These are phyloP conservation scores for Gracilaria domingensis DNA, from an alignment of 23 red algal genomes.

Conservation along the genomic window DNA sequence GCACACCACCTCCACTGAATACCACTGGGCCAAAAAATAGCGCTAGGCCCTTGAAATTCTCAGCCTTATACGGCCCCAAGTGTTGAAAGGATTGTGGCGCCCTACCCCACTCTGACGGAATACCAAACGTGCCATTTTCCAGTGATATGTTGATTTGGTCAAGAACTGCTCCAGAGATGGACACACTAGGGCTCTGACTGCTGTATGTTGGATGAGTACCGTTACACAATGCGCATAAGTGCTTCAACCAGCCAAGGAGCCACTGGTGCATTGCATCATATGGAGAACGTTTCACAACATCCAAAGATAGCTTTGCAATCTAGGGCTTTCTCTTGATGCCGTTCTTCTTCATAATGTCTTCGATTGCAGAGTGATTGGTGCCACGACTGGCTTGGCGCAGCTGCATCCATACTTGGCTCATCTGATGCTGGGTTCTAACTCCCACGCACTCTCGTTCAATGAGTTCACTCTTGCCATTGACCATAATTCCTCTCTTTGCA, in stretches of 20 bases:
- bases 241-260: conserved; percentile 1
- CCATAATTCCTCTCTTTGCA: no score
- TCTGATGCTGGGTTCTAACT: background rate
- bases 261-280: conserved; percentile 1
- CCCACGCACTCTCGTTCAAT: no score
- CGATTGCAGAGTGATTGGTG: background rate
- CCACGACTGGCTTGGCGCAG: background rate
- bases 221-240: background rate
- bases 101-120: background rate
- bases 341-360: background rate
- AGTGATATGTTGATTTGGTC: background rate
- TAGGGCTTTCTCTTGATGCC: background rate
- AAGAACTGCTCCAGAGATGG: background rate
- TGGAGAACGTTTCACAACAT: background rate
- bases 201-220: background rate
- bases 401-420: background rate
- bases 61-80: background rate
- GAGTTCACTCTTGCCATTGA: no score
- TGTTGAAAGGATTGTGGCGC: background rate
- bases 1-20: background rate
- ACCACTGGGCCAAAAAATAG: conserved; percentile 9
- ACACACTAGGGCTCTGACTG: background rate
- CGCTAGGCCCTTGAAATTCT: background rate
- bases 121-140: background rate
- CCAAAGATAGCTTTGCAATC: background rate